Percentiles rank a stretch among this genome's conserved stretches.
Conservation (phyloP, 257 asterid genomes). For the Solanum etuberosum region DNA sequence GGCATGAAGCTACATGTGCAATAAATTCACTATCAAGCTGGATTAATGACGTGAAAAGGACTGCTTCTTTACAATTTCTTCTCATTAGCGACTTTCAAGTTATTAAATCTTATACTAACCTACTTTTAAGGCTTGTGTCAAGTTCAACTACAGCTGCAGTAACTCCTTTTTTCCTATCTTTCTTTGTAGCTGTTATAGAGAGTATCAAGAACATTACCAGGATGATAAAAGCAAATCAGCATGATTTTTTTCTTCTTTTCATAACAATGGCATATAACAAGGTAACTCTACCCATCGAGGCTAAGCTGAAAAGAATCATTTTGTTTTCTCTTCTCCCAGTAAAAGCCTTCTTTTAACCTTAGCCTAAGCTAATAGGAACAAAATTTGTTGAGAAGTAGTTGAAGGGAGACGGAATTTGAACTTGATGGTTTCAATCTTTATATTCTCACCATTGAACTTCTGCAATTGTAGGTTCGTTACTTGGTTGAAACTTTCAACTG, state of each 20-base stretch:
- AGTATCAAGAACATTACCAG: neutral
- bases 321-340: neutral
- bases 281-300: neutral
- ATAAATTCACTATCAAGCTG: conserved; percentile 6
- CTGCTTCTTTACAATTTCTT: neutral
- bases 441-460: neutral
- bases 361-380: neutral
- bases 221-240: neutral
- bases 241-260: neutral
- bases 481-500: neutral
- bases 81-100: neutral
- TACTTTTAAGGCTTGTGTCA: neutral
- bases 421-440: neutral
- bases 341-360: neutral
- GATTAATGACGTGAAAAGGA: neutral
- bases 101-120: neutral
- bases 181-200: neutral
- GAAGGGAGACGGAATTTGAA: neutral
- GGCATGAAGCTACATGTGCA: conserved; percentile 14
- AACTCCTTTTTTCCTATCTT: neutral
- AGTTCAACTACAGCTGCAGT: neutral
- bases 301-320: neutral
- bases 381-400: neutral
- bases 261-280: neutral
- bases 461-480: neutral